These are phyloP conservation scores for Chaetomium cochliodes DNA, from an alignment of 495 filamentous ascomycete genomes.

Conservation along the genomic window DNA sequence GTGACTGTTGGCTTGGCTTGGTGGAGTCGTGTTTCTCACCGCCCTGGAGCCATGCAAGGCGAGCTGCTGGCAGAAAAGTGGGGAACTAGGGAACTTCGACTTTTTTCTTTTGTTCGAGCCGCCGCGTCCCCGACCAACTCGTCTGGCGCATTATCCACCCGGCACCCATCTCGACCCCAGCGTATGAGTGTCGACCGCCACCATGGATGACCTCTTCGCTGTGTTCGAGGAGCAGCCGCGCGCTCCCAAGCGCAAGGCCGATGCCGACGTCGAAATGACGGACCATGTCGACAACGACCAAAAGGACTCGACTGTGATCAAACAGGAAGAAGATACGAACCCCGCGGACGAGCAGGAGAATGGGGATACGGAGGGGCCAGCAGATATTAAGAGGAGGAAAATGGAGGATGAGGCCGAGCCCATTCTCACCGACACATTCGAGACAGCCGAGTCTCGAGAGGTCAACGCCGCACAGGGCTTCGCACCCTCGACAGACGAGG, in stretches of 20 bases:
- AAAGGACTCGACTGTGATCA: not conserved
- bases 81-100: slow-evolving; percentile 3
- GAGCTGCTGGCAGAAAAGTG: slow-evolving; percentile 12
- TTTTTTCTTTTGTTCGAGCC: slow-evolving; percentile 17
- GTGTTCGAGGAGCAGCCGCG: slow-evolving; percentile 73
- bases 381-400: slow-evolving; percentile 67
- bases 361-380: slow-evolving; percentile 31
- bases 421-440: slow-evolving; percentile 87
- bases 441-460: slow-evolving; percentile 92
- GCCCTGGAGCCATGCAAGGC: not conserved
- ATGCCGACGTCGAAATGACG: slow-evolving; percentile 60
- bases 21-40: not conserved
- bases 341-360: slow-evolving; percentile 23
- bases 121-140: not conserved
- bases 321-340: slow-evolving; percentile 8
- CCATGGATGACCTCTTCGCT: slow-evolving; percentile 80
- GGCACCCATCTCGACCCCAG: not conserved
- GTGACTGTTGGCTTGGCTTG: too few species aligned
- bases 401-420: slow-evolving; percentile 72
- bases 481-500: slow-evolving; percentile 58
- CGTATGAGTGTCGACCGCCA: slow-evolving; percentile 21
- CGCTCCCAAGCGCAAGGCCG: slow-evolving; percentile 68
- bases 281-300: slow-evolving; percentile 36
- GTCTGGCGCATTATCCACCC: not conserved
- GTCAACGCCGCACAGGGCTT: slow-evolving; percentile 80